Conservation (phyloP, 78 protist species). For the Carpediemonas membranifera region DNA sequence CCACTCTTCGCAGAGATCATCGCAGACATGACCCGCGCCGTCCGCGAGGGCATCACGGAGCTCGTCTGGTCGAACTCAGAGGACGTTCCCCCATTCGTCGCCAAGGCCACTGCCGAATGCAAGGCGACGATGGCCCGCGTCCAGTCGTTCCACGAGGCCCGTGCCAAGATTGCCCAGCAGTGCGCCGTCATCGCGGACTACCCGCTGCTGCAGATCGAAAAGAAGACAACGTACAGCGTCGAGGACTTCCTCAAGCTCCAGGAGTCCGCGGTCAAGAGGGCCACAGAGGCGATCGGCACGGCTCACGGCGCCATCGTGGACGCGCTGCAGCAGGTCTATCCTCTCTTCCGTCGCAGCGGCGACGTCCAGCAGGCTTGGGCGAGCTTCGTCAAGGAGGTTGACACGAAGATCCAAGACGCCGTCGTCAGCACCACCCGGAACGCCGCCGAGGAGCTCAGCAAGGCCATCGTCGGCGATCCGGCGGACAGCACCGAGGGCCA, state of each 20-base stretch:
- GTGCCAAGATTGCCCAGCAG: not conserved
- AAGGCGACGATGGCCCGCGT: conserved; percentile 9
- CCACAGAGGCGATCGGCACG: conserved; percentile 6
- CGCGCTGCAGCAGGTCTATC: conserved; percentile 1
- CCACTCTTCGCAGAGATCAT: conserved; percentile 39
- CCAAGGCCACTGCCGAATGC: not conserved
- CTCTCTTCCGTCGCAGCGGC: conserved; percentile 7
- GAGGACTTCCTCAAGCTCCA: conserved; percentile 39
- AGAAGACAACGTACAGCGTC: conserved; percentile 41
- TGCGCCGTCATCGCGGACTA: conserved; percentile 22
- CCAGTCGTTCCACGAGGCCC: conserved; percentile 22
- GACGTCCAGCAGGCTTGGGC: conserved; percentile 52
- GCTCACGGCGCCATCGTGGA: conserved; percentile 10
- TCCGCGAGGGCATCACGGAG: conserved; percentile 7
- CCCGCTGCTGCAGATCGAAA: conserved; percentile 24
- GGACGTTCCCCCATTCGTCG: not conserved
- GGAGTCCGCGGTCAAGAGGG: conserved; percentile 2
- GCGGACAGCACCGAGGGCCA: no score
- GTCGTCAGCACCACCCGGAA: conserved; percentile 30
- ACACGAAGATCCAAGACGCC: conserved; percentile 41
- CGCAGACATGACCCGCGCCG: no score
- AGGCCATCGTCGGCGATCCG: conserved; percentile 23
- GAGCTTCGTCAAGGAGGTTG: conserved; percentile 28
- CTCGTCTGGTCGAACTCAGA: not conserved
- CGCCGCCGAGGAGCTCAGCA: conserved; percentile 24